Base-by-base conservation (phyloP, 2,329 filamentous ascomycete species). In the Mycogone perniciosa region DNA sequence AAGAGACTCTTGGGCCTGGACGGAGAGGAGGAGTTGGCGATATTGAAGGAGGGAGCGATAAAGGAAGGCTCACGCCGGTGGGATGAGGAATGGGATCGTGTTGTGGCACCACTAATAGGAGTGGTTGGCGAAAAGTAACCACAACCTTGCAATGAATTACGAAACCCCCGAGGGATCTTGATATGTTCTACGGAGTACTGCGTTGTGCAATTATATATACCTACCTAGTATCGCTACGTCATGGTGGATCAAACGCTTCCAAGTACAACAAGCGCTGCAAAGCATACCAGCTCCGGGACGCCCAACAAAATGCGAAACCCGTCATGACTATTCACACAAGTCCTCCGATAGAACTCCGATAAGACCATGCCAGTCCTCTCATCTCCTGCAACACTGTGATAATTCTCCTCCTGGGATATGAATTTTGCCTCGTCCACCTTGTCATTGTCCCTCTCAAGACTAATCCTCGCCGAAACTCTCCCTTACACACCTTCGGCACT, bases 31-130 rank as follows among this genome's bases (percentile, higher is more conserved):
- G 75, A 87, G 60, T 68, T 96, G 38, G 71, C 71, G 34, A 69
- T 39, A 3, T 66, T 96, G 59, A 86, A 81, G 60, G 63, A 72
- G 38, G 90, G 91, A 0, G 91, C 91, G 1, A 66, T 83, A 31
- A 72, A 77, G 55, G 91, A 97, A 67, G 89, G 89, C 34, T 75
- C 75, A 40, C 75, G 85, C 50, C 78, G 92, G 42, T 99, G 93
- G 93, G 86, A 95, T 60, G 86, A 90, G 58, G 90, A 96, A 65
- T 99, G 93, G 93, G 83, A 95, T 73, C 77, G 80, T 7, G 84
- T 95, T 41, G 86, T 91, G 6, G 89, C 86, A 8, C 79, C 77
- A 43, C 69, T 95, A 4, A 76, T 96, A 48, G 83, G 77, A 1
- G 61, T 80, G 13, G 58, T 57, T 26, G 57, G 57, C 13, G 13